phyloP scores from a whole-genome alignment of 352 stramenopile species.

The Globisporangium radiosum region DNA sequence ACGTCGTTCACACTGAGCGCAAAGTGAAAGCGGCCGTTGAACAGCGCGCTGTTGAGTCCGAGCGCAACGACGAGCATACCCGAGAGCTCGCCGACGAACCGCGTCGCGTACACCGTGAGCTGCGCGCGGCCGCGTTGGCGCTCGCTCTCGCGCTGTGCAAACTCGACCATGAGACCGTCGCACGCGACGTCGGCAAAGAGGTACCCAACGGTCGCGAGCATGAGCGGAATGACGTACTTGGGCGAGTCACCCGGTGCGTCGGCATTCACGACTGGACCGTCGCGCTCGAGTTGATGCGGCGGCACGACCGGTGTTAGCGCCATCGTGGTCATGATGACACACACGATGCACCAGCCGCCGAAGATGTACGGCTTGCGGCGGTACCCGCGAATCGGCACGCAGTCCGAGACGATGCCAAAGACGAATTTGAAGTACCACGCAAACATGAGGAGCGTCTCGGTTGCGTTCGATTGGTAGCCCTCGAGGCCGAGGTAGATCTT shows the following conservation, averaged over 20 bases:
- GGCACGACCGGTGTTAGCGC: conserved; percentile 19
- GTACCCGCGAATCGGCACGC: conserved; percentile 41
- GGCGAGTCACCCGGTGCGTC: conserved; percentile 4
- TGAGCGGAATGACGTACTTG: conserved; percentile 41
- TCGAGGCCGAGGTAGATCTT: conserved; percentile 62
- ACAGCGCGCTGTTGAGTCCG: conserved; percentile 53
- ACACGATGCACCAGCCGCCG: conserved; percentile 41
- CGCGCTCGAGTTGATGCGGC: conserved; percentile 14
- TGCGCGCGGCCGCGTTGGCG: conserved; percentile 28
- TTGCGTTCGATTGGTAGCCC: conserved; percentile 56
- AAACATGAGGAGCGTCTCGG: conserved; percentile 51
- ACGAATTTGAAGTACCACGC: conserved; percentile 66
- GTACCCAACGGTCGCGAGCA: conserved; percentile 43
- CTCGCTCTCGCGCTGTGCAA: conserved; percentile 51
- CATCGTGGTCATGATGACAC: conserved; percentile 32
- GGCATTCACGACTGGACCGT: conserved; percentile 9
- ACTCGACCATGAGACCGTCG: conserved; percentile 76
- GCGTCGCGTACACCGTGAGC: conserved; percentile 52
- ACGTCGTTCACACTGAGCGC: conserved; percentile 34
- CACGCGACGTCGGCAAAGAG: conserved; percentile 65
- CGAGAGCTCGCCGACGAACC: conserved; percentile 46
- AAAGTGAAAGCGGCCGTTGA: conserved; percentile 41
- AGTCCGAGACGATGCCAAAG: conserved; percentile 58
- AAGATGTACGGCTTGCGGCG: conserved; percentile 69
- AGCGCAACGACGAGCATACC: conserved; percentile 48